Evolutionary conservation across 2,329 filamentous ascomycete genomes (phyloP).

Genomic region (Colletotrichum sp.): DNA sequence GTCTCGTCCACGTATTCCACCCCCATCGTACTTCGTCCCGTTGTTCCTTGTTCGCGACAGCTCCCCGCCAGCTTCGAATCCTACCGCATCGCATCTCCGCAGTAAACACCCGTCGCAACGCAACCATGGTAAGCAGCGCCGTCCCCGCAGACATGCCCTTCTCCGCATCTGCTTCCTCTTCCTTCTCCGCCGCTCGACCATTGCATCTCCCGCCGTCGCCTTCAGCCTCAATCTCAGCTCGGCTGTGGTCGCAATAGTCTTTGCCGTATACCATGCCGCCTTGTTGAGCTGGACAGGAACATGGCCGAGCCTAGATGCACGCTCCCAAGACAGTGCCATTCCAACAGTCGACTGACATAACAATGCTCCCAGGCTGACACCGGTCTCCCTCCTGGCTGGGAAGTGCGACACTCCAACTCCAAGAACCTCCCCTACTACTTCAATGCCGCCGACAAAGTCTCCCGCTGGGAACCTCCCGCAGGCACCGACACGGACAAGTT

Average conservation of each 20-base stretch:
- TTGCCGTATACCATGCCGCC: not conserved
- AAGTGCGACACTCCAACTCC: conserved; percentile 96
- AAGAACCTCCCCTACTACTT: conserved; percentile 99
- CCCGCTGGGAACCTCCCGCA: conserved; percentile 91
- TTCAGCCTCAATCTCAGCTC: not conserved
- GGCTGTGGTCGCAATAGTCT: not conserved
- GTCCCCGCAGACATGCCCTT: not conserved
- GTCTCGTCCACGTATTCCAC: not conserved
- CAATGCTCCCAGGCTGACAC: conserved; percentile 63
- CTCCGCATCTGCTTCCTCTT: not conserved
- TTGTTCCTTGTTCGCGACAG: not conserved
- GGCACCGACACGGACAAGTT: conserved; percentile 91
- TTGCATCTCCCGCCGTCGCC: not conserved
- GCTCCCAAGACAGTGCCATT: conserved; percentile 11
- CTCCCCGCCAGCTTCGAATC: not conserved
- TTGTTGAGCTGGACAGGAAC: not conserved
- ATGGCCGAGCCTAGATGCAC: not conserved
- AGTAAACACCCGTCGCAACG: not conserved
- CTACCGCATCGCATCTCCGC: not conserved
- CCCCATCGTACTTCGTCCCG: not conserved
- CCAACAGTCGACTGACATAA: not conserved
- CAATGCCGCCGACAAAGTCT: conserved; percentile 84
- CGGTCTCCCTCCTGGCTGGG: conserved; percentile 87
- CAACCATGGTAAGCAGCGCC: conserved; percentile 4
- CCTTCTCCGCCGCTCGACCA: not conserved